Conservation (phyloP, 23 red algal species). For the Agarophyton chilense region DNA sequence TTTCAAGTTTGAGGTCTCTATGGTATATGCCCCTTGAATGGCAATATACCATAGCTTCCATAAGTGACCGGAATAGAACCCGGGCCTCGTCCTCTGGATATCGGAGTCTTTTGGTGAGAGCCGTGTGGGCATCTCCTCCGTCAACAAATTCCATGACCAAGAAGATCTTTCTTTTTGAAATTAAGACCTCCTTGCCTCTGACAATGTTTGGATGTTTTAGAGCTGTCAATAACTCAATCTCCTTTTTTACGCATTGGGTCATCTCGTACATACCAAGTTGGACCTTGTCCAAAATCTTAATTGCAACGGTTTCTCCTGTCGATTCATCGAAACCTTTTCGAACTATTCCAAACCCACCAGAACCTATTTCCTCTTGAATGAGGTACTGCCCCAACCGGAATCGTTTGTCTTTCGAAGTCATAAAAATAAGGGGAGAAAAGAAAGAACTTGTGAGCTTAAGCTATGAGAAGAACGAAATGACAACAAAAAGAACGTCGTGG, state of each 20-base stretch:
- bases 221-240: conserved; percentile 62
- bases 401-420: not conserved
- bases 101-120: not conserved
- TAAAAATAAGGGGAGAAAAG: not conserved
- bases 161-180: conserved; percentile 48
- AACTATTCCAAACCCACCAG: conserved; percentile 57
- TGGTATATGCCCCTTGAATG: conserved; percentile 64
- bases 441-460: not conserved
- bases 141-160: conserved; percentile 75
- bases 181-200: conserved; percentile 42
- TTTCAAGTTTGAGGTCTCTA: conserved; percentile 76
- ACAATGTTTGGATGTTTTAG: conserved; percentile 75
- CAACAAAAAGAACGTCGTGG: not conserved
- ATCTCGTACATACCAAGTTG: conserved; percentile 66
- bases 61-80: conserved; percentile 37
- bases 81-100: conserved; percentile 33
- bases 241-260: conserved; percentile 48
- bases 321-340: conserved; percentile 31
- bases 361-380: conserved; percentile 35
- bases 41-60: conserved; percentile 65
- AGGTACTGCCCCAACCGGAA: conserved; percentile 30
- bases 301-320: conserved; percentile 47
- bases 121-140: conserved; percentile 50
- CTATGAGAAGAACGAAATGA: not conserved
- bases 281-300: conserved; percentile 79